Percentiles rank a stretch among this genome's conserved stretches.
phyloP scores from a whole-genome alignment of 2,329 filamentous ascomycete species.

The Chrysoporthe deuterocubensis region DNA sequence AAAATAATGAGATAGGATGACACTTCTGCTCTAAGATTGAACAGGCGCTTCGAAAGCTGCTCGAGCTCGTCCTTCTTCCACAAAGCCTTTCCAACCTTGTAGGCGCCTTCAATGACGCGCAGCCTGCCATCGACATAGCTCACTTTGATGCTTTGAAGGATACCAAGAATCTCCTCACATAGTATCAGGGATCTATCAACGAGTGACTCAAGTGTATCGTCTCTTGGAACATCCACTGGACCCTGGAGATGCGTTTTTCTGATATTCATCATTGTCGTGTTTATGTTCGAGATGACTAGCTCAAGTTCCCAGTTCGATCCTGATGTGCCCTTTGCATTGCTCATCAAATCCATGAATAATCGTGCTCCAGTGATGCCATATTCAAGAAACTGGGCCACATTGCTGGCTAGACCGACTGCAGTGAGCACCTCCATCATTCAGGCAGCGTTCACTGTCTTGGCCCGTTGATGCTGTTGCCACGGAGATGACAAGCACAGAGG shows the following conservation, averaged over 20 bases:
- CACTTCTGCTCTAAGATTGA: conserved; percentile 2
- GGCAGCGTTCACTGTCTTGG: too few species aligned
- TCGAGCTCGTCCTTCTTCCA: conserved; percentile 18
- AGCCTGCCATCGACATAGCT: background rate
- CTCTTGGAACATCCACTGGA: background rate
- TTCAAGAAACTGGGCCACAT: conserved; percentile 14
- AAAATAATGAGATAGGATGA: conserved; percentile 9
- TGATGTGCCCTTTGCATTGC: conserved; percentile 3
- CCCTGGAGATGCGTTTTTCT: background rate
- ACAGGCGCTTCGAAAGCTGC: background rate
- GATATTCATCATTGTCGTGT: background rate
- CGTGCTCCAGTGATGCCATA: conserved; percentile 4
- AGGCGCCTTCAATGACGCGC: conserved; percentile 7
- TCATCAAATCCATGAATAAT: conserved; percentile 1
- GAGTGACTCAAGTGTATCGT: background rate
- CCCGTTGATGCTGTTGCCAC: too few species aligned
- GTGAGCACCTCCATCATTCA: conserved; percentile 13
- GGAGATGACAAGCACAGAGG: too few species aligned
- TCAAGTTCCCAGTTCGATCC: background rate
- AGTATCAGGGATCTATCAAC: background rate
- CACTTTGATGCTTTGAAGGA: background rate
- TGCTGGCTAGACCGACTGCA: conserved; percentile 16
- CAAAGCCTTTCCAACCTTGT: background rate
- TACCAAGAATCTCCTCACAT: background rate
- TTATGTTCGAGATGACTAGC: too few species aligned